Base-by-base conservation (phyloP, 2,329 filamentous ascomycete species). In the Colletotrichum siamense region DNA sequence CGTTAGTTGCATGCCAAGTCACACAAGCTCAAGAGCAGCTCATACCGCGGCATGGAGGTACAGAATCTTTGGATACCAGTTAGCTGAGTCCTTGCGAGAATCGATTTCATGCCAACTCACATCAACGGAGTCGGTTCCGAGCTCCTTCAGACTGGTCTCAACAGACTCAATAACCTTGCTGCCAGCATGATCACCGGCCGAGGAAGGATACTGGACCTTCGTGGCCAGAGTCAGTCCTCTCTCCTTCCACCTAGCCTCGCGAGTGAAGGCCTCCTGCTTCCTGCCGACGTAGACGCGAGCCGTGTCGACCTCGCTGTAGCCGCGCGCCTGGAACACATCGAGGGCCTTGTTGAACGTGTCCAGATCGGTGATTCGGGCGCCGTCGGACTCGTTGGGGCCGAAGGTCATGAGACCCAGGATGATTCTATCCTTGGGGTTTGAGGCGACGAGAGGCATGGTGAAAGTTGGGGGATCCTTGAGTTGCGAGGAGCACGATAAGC, bases 381-480 rank as follows among this genome's bases (percentile, higher is more conserved):
- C 95, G 15, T 82, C 79, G 15, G 82, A 79, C 75, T 89, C 88
- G 73, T 91, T 90, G 4, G 94, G 92, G 34, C 94, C 94, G 87
- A 95, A 96, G 82, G 94, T 96, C 95, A 98, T 97, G 71, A 96
- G 89, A 79, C 95, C 95, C 52, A 98, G 92, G 88, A 98, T 95
- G 81, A 95, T 88, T 78, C 94, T 91, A 78, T 93, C 90, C 79
- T 92, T 94, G 71, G 83, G 81, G 39, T 82, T 83, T 64, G 85
- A 83, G 16, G 81, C 83, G 79, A 89, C 79, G 77, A 89, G 87
- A 82, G 88, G 87, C 88, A 90, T 90, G 34, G 78, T 86, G 81
- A 9, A 39, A 49, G 57, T 57, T 73, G 63, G 28, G 62, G 72
- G 55, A 65, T 63, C 59, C 57, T 44, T 64, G 72, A 68, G 73